phyloP scores from a whole-genome alignment of 352 stramenopile genomes.

The Phytopythium aichiense region DNA sequence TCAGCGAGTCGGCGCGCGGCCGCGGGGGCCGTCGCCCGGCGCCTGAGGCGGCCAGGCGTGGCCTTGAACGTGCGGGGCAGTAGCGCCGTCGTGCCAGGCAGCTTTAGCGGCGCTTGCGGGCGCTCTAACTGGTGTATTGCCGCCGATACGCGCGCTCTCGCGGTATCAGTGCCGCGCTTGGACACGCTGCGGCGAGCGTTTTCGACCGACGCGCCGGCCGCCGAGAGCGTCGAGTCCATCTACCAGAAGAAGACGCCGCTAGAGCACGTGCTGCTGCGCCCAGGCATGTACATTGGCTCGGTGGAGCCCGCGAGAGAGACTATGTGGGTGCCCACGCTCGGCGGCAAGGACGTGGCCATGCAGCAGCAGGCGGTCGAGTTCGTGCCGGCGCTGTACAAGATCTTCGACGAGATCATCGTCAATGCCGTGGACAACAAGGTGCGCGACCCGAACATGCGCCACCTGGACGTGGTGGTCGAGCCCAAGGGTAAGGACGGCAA shows the following conservation, averaged over 20 bases:
- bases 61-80: neutral
- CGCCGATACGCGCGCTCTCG: neutral
- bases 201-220: conserved; percentile 15
- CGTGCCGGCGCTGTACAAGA: conserved; percentile 95
- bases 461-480: conserved; percentile 71
- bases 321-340: conserved; percentile 64
- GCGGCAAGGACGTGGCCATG: conserved; percentile 40
- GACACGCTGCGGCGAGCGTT: neutral
- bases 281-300: conserved; percentile 90
- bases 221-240: conserved; percentile 59
- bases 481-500: conserved; percentile 48
- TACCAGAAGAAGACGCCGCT: conserved; percentile 90
- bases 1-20: conserved; percentile 9
- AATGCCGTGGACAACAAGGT: conserved; percentile 97
- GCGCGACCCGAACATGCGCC: conserved; percentile 71
- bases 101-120: neutral
- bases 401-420: conserved; percentile 99
- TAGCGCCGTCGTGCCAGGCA: neutral
- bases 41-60: neutral
- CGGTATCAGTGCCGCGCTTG: neutral
- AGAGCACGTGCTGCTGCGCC: conserved; percentile 87
- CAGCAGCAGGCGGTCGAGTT: conserved; percentile 75
- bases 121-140: neutral
- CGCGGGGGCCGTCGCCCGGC: neutral
- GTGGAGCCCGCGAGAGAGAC: conserved; percentile 71